Conservation (phyloP, 1,139 yeast genomes). For the Saccharomyces hybrid region DNA sequence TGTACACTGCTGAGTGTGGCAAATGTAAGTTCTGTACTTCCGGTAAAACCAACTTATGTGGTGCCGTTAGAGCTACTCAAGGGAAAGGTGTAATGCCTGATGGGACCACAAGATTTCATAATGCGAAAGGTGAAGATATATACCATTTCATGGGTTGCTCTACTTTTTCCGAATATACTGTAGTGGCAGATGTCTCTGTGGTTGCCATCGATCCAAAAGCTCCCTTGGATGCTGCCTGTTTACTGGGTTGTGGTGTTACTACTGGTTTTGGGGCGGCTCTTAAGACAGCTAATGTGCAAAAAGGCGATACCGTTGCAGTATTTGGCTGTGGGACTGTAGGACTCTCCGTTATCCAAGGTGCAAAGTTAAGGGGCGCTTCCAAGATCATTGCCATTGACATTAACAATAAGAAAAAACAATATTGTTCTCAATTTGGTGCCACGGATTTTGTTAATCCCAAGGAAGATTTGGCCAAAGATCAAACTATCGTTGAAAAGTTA, state of each 20-base stretch:
- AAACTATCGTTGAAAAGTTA: conserved; percentile 73
- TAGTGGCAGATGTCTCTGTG: conserved; percentile 94
- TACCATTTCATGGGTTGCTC: conserved; percentile 97
- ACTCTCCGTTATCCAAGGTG: conserved; percentile 92
- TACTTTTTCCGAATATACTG: conserved; percentile 93
- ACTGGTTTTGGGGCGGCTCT: conserved; percentile 98
- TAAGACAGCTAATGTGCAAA: conserved; percentile 84
- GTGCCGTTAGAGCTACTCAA: conserved; percentile 83
- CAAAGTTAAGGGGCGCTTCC: conserved; percentile 70
- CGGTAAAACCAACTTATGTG: conserved; percentile 93
- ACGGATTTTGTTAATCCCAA: conserved; percentile 88
- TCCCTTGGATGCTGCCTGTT: conserved; percentile 77
- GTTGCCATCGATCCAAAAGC: conserved; percentile 86
- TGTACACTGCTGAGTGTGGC: conserved; percentile 93
- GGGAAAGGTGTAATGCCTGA: conserved; percentile 94
- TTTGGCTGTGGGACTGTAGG: conserved; percentile 99
- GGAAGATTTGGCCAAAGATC: conserved; percentile 57
- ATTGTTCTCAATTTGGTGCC: conserved; percentile 90
- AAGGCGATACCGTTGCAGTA: conserved; percentile 91
- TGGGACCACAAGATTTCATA: conserved; percentile 79
- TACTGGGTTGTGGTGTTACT: conserved; percentile 96
- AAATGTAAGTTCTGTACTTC: conserved; percentile 93
- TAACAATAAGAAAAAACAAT: conserved; percentile 72
- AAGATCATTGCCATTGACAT: conserved; percentile 83
- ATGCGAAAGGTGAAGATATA: conserved; percentile 71